These are phyloP conservation scores for Prinsepia uniflora DNA, from an alignment of 306 rosid species.

Conservation along the genomic window DNA sequence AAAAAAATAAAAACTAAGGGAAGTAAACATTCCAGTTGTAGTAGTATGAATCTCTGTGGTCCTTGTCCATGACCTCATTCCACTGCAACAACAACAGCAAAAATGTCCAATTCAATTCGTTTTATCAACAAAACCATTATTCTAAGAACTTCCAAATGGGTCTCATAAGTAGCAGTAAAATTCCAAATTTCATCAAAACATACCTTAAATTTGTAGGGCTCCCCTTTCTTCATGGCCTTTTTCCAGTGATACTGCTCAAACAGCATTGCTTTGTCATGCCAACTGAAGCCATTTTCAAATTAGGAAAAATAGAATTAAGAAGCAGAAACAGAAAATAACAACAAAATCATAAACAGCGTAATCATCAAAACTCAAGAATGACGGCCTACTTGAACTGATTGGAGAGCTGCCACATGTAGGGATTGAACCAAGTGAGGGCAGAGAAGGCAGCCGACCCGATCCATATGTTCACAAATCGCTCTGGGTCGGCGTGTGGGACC, in stretches of 20 bases:
- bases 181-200: constrained; percentile 10
- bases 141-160: background rate
- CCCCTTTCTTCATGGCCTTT: constrained; percentile 57
- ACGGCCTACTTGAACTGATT: constrained; percentile 53
- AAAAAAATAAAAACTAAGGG: constrained; percentile 39
- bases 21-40: constrained; percentile 74
- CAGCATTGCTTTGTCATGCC: constrained; percentile 81
- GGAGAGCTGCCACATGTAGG: constrained; percentile 74
- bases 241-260: constrained; percentile 92
- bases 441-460: constrained; percentile 59
- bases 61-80: constrained; percentile 74
- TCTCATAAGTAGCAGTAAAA: background rate
- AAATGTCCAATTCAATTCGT: too few species aligned
- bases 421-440: constrained; percentile 47
- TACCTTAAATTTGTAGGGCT: constrained; percentile 68
- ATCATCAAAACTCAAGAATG: background rate
- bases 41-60: constrained; percentile 58
- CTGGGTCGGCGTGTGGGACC: constrained; percentile 64
- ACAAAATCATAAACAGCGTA: constrained; percentile 3
- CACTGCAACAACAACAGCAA: constrained; percentile 49
- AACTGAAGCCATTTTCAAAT: constrained; percentile 45
- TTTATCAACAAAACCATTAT: too few species aligned
- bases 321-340: background rate
- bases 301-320: background rate
- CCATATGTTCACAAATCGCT: constrained; percentile 69